These are phyloP conservation scores for Aspergillus sp. DNA, from an alignment of 2,329 filamentous ascomycete genomes.

Conservation along the genomic window DNA sequence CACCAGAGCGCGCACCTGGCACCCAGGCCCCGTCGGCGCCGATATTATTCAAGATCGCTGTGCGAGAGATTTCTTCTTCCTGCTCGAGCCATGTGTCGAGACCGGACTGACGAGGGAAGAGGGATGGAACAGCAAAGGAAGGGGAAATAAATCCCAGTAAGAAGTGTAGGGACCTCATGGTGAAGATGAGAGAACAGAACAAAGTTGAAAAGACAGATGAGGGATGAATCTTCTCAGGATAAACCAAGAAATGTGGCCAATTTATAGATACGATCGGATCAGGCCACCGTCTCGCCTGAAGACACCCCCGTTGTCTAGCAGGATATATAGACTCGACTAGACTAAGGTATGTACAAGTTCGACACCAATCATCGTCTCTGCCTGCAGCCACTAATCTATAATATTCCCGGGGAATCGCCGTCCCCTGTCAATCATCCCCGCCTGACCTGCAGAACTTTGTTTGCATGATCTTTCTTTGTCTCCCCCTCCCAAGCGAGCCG, in stretches of 20 bases:
- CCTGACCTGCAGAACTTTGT: not conserved
- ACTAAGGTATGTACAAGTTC: not conserved
- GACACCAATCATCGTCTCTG: not conserved
- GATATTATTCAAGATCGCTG: constrained; percentile 56
- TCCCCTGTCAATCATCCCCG: not conserved
- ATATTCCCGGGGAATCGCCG: not conserved
- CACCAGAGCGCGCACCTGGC: constrained; percentile 49
- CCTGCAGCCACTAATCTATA: not conserved
- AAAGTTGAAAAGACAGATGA: not conserved
- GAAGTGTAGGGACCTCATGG: not conserved
- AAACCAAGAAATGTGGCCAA: not conserved
- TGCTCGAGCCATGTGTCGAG: constrained; percentile 29
- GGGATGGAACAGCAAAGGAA: not conserved
- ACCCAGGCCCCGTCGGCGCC: constrained; percentile 52
- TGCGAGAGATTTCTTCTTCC: constrained; percentile 50
- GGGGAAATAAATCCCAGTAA: not conserved
- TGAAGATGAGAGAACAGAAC: not conserved
- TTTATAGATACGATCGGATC: not conserved
- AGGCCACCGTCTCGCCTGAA: not conserved
- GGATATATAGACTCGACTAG: not conserved
- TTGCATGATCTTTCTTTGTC: not conserved
- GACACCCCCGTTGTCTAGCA: not conserved
- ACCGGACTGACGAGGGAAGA: not conserved
- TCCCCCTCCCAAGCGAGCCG: no score
- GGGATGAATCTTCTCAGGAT: no score